Evolutionary conservation across 2,329 filamentous ascomycete species (phyloP).

Genomic region (Drechslerella stenobrocha): DNA sequence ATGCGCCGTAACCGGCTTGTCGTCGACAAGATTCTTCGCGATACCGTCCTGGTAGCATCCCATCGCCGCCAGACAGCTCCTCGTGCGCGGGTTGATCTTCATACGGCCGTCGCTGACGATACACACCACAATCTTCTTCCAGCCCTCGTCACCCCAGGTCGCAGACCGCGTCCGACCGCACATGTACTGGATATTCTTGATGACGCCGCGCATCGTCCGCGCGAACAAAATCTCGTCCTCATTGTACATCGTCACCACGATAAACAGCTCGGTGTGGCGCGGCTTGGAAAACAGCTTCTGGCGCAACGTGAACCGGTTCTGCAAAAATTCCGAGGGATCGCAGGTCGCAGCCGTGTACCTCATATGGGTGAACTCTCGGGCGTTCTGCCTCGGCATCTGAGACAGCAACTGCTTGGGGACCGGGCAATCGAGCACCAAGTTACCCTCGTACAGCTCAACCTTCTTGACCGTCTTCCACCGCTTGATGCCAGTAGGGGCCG

Average conservation of each 20-base stretch:
- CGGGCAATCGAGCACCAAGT: slow-evolving; percentile 93
- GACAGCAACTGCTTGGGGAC: slow-evolving; percentile 85
- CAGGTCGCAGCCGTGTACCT: slow-evolving; percentile 72
- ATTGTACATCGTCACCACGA: slow-evolving; percentile 84
- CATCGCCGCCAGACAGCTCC: slow-evolving; percentile 85
- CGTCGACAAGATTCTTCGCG: slow-evolving; percentile 95
- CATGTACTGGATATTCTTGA: slow-evolving; percentile 99
- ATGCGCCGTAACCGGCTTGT: slow-evolving; percentile 93
- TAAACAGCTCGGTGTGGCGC: slow-evolving; percentile 71
- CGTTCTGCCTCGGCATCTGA: slow-evolving; percentile 74
- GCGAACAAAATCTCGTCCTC: slow-evolving; percentile 96
- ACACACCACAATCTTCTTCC: slow-evolving; percentile 99
- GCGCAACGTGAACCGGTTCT: slow-evolving; percentile 69
- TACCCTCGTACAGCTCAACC: slow-evolving; percentile 94
- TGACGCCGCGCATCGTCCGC: slow-evolving; percentile 91
- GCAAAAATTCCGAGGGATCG: slow-evolving; percentile 68
- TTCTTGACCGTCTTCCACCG: slow-evolving; percentile 99
- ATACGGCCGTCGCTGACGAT: slow-evolving; percentile 94
- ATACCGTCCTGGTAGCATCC: slow-evolving; percentile 98
- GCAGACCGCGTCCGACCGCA: slow-evolving; percentile 89
- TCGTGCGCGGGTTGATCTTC: slow-evolving; percentile 92
- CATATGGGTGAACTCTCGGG: slow-evolving; percentile 67
- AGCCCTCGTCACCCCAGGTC: slow-evolving; percentile 97
- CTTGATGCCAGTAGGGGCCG: slow-evolving; percentile 68
- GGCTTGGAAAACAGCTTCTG: slow-evolving; percentile 71